A percentile compares a stretch with the other conserved stretches of the same genome.
phyloP scores from a whole-genome alignment of 106 monocot species.

The Amphibolis antarctica region DNA sequence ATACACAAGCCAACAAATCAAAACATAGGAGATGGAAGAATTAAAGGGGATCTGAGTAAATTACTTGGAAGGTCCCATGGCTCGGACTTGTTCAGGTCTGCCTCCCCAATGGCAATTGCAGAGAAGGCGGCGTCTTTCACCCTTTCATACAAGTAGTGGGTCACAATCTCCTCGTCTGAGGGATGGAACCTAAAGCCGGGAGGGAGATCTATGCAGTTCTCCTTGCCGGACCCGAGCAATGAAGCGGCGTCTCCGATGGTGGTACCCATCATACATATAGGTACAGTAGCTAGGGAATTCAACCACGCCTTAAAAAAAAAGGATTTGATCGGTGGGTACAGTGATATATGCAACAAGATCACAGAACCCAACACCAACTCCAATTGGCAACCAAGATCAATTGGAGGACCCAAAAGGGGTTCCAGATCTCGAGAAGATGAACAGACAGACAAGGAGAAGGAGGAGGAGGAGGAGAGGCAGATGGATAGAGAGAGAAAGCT shows the following conservation, averaged over 20 bases:
- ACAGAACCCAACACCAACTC: neutral
- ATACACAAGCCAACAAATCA: no score
- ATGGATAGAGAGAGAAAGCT: no score
- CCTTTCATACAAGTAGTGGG: conserved; percentile 29
- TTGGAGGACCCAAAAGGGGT: neutral
- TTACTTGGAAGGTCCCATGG: conserved; percentile 48
- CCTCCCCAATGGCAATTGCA: conserved; percentile 28
- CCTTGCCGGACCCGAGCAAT: neutral
- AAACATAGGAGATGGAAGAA: no score
- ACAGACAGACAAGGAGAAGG: neutral
- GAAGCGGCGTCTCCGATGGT: neutral
- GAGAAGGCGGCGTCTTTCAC: conserved; percentile 16
- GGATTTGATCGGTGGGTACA: no score
- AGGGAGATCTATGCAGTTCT: conserved; percentile 16
- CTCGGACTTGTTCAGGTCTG: conserved; percentile 39
- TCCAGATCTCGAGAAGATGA: no score
- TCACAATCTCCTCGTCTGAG: conserved; percentile 47
- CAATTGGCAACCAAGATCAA: neutral
- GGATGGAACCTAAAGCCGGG: conserved; percentile 49
- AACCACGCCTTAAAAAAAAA: no score
- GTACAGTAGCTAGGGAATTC: no score
- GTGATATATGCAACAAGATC: no score
- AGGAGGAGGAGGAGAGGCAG: no score
- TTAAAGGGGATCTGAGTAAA: neutral
- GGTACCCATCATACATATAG: no score